Percentiles rank a stretch among this genome's conserved stretches.
phyloP scores from a whole-genome alignment of 225 moss, liverwort and hornwort species.

The Pleurozium schreberi region DNA sequence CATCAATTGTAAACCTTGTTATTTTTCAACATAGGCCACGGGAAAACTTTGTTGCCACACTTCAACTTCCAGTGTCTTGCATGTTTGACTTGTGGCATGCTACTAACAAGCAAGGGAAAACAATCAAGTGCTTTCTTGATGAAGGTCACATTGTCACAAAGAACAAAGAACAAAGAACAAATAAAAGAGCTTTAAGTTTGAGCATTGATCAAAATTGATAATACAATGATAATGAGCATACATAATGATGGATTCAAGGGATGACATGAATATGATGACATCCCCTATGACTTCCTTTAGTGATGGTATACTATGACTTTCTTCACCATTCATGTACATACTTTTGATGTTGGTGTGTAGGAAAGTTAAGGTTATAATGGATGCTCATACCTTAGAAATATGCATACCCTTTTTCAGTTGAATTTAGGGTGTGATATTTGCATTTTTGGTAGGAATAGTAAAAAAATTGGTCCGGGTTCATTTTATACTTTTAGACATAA shows the following conservation, averaged over 20 bases:
- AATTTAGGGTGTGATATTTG: background rate
- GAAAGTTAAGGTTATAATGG: background rate
- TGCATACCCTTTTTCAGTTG: background rate
- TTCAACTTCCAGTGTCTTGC: background rate
- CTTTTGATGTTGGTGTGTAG: background rate
- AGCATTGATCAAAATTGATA: too few species aligned
- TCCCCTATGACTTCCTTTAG: background rate
- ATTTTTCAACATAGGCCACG: rapidly evolving
- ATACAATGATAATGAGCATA: background rate
- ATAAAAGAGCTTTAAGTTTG: too few species aligned
- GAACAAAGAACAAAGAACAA: too few species aligned
- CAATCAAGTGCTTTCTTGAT: background rate
- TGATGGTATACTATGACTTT: background rate
- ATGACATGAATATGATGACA: background rate
- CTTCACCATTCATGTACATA: background rate
- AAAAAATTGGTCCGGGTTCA: too few species aligned
- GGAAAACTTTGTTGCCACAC: background rate
- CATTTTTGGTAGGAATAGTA: background rate
- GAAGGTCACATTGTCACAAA: too few species aligned
- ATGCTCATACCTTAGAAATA: background rate
- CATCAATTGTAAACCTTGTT: background rate
- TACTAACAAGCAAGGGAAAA: rapidly evolving
- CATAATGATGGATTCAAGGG: background rate
- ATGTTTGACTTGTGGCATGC: background rate
- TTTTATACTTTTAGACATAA: background rate